Evolutionary conservation across 345 rosid genomes (phyloP).

Genomic region (Nasturtium officinale): DNA sequence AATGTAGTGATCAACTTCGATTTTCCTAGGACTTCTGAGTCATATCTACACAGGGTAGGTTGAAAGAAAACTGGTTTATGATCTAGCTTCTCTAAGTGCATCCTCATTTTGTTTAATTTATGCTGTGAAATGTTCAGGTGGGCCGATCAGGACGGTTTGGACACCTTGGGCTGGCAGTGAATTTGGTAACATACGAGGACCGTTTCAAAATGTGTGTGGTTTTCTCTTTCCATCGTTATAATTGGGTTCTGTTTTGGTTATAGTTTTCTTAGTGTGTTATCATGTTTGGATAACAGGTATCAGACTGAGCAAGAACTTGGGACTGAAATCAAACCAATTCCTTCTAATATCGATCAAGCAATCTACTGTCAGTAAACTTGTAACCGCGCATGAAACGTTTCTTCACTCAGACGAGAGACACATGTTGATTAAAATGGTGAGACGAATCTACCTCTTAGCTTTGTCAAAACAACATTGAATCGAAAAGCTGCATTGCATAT

Average conservation of each 20-base stretch:
- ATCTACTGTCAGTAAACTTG: constrained; percentile 78
- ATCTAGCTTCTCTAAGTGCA: not conserved
- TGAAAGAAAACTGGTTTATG: not conserved
- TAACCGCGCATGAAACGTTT: constrained; percentile 14
- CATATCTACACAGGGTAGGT: constrained; percentile 98
- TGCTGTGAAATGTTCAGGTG: constrained; percentile 53
- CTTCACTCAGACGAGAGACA: constrained; percentile 13
- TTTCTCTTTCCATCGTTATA: not conserved
- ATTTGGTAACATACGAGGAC: constrained; percentile 97
- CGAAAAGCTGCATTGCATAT: not conserved
- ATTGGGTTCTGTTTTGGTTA: not conserved
- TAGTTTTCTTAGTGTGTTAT: constrained; percentile 10
- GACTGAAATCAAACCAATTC: constrained; percentile 97
- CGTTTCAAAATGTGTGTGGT: constrained; percentile 85
- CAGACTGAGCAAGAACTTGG: constrained; percentile 99
- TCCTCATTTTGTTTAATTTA: constrained; percentile 4
- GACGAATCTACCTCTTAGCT: constrained; percentile 18
- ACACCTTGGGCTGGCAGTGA: constrained; percentile 99
- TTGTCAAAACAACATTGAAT: not conserved
- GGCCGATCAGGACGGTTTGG: constrained; percentile 99
- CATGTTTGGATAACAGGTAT: constrained; percentile 61
- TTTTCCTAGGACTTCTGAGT: constrained; percentile 94
- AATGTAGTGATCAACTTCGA: constrained; percentile 98
- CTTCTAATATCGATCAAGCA: constrained; percentile 91
- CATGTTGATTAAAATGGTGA: constrained; percentile 31